A percentile compares a stretch with the other conserved stretches of the same genome.
Conservation (phyloP, 1,139 yeast genomes). For the Scheffersomyces illinoinensis region DNA sequence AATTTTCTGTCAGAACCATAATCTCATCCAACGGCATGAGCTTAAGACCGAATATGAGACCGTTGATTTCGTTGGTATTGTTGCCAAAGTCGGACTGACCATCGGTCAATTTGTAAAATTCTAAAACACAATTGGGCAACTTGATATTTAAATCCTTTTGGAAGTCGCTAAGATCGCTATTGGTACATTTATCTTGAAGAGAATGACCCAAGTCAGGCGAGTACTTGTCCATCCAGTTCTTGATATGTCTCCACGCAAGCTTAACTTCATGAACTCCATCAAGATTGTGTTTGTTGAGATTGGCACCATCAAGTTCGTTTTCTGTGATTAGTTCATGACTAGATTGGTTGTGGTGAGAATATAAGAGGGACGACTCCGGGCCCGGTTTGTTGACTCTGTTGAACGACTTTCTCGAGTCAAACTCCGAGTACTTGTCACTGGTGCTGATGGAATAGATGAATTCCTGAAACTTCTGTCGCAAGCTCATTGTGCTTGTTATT, state of each 20-base stretch:
- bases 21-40: constrained; percentile 67
- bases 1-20: constrained; percentile 60
- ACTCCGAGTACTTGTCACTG: constrained; percentile 69
- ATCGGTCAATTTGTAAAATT: constrained; percentile 63
- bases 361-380: constrained; percentile 32
- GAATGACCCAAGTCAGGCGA: constrained; percentile 59
- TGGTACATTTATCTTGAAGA: constrained; percentile 64
- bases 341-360: constrained; percentile 32
- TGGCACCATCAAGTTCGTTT: constrained; percentile 6
- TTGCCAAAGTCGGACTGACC: constrained; percentile 60
- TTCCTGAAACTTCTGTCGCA: constrained; percentile 44
- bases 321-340: constrained; percentile 16
- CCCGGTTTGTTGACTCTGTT: constrained; percentile 47
- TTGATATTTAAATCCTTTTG: constrained; percentile 60
- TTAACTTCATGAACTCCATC: constrained; percentile 65
- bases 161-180: constrained; percentile 59
- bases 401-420: constrained; percentile 52
- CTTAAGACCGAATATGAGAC: constrained; percentile 63
- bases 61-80: constrained; percentile 50
- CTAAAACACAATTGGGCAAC: constrained; percentile 61
- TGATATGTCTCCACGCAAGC: constrained; percentile 71
- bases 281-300: constrained; percentile 9
- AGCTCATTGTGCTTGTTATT: constrained; percentile 21
- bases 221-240: constrained; percentile 56
- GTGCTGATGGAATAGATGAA: constrained; percentile 66